Base-by-base conservation (phyloP, 2,329 filamentous ascomycete species). In the Fusarium luffae region DNA sequence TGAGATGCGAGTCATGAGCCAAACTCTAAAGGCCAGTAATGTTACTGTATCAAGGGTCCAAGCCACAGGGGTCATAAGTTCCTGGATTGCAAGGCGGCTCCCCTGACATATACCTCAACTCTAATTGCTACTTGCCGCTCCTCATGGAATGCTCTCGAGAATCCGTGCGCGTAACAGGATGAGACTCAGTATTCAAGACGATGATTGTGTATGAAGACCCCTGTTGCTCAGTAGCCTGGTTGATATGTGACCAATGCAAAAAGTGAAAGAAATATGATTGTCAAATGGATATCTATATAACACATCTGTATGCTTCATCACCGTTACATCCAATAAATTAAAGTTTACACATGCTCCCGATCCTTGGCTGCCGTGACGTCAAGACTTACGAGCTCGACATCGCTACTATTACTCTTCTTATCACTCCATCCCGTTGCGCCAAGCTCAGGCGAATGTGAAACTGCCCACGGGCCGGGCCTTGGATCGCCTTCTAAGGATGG, bases 381-480 rank as follows among this genome's bases (percentile, higher is more conserved):
- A 12, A 64, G 32, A 25, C 13, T 59, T 11, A 64, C 51, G 32
- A 64, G 61, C 27, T 64, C 61, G 8, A 64, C 23, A 8, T 69
- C 66, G 18, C 66, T 69, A 14, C 61, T 46, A 2, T 46, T 69
- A 10, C 66, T 69, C 28, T 63, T 69, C 55, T 69, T 66, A 21
- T 69, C 66, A 13, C 43, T 63, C 65, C 65, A 68, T 13, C 34
- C 55, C n/a, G 49, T 52, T 30, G n/a, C 47, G 8, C 41, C 34
- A 16, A 69, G 27, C 5, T 66, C 66, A 4, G 42, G 34, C 3
- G 60, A 69, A 27, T 54, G 50, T 12, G 50, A 25, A 13, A 47
- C 49, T 30, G 42, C 21, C 49, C 54, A 54, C 7, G 46, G 34
- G 4, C 40, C 25, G 11, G 46, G 40, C 3, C 47, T 48, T 3